Base-by-base conservation (phyloP, 2,329 filamentous ascomycete species). In the Trichoderma breve region DNA sequence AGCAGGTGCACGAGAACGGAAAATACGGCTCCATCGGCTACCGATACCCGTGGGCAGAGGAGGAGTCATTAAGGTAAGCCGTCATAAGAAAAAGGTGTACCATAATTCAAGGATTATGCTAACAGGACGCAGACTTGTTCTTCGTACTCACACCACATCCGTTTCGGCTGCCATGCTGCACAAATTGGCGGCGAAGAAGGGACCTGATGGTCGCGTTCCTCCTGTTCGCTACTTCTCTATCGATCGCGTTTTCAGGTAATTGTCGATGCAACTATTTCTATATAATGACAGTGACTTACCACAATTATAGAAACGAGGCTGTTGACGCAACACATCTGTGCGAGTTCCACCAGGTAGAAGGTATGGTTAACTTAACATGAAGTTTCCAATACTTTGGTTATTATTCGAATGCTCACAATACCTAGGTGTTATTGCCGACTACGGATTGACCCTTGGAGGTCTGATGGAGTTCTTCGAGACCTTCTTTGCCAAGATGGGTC, bases 321-420 rank as follows among this genome's bases (percentile, higher is more conserved):
- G 95, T 99, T 72, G 96, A 99, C 79, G 95, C 95, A 15, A 99
- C 96, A 9, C 96, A 99, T 86, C 84, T 99, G 79, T 95, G 94
- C 51, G 96, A 99, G 83, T 99, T 99, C 87, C 96, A 99, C 84
- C 96, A 99, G 81, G 93, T 98, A 39, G 96, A 99, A 84, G 96
- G 96, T 73, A 60, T 36, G n/a, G n/a, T 26, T 14, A 0, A 18
- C 3, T 8, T 11, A 1, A 60, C 53, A 2, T 5, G 18, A 21
- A n/a, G n/a, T 0, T 0, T 24, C 4, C 2, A 14, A n/a, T 6
- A 3, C 8, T 28, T 15, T 1, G 5, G 6, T 32, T 58, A 15
- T 32, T 18, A 4, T 1, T 21, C 18, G 1, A 12, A 34, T 12
- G 34, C 57, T 72, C 5, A 72, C 18, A 39, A 4, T 11, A 3